phyloP scores from a whole-genome alignment of 2,329 filamentous ascomycete species.

The Pseudopithomyces maydicus region DNA sequence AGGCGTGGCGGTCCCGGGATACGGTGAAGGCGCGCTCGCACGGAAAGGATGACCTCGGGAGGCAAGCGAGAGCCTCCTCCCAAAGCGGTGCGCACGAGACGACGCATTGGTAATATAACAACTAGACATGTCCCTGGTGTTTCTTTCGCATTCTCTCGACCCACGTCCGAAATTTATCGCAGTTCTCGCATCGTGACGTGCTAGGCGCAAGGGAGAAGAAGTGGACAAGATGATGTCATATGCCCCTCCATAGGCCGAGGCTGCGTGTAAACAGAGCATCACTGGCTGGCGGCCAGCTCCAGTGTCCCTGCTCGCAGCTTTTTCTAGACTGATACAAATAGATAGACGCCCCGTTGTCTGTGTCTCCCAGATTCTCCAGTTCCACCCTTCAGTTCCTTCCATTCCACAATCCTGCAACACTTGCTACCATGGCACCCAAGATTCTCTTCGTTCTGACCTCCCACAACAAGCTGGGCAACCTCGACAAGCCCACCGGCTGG shows the following conservation, averaged over 20 bases:
- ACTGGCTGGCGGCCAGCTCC: too few species aligned
- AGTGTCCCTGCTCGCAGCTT: too few species aligned
- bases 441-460: slow-evolving; percentile 75
- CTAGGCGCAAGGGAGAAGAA: not conserved
- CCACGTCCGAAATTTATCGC: too few species aligned
- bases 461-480: slow-evolving; percentile 52
- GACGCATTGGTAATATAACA: too few species aligned
- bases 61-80: too few species aligned
- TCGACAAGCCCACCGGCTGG: slow-evolving; percentile 67
- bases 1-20: too few species aligned
- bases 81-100: too few species aligned
- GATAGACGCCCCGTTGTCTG: not conserved
- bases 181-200: too few species aligned
- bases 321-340: not conserved
- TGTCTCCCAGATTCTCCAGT: not conserved
- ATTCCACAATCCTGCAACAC: not conserved
- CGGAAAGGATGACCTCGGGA: too few species aligned
- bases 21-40: too few species aligned
- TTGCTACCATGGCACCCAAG: slow-evolving; percentile 51
- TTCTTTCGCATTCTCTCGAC: too few species aligned
- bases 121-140: too few species aligned
- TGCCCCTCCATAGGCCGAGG: not conserved
- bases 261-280: not conserved
- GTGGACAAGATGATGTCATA: not conserved
- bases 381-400: not conserved